Percentiles rank a stretch among this genome's conserved stretches.
These are phyloP conservation scores for Pseudogymnoascus sp. DNA, from an alignment of 2,329 filamentous ascomycete species.

Conservation along the genomic window DNA sequence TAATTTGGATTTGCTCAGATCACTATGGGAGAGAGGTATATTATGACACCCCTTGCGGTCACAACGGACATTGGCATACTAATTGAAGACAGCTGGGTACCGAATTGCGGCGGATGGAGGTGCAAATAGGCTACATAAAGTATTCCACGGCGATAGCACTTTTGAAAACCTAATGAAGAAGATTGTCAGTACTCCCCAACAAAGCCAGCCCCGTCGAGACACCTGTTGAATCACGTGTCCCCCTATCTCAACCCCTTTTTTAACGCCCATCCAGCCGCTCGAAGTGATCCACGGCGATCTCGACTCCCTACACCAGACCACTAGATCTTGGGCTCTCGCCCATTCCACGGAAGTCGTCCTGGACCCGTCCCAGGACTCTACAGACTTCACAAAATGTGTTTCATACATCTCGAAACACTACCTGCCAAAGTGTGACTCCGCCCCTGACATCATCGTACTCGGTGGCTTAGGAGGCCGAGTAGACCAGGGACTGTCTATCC, in stretches of 20 bases:
- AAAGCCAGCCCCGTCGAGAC: not conserved
- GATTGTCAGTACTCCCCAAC: constrained; percentile 1
- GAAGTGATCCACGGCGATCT: constrained; percentile 81
- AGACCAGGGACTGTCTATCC: constrained; percentile 82
- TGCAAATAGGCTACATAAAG: constrained; percentile 53
- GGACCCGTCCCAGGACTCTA: constrained; percentile 76
- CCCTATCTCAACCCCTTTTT: not conserved
- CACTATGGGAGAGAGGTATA: constrained; percentile 13
- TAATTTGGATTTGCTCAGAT: constrained; percentile 10
- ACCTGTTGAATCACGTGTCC: not conserved
- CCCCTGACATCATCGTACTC: constrained; percentile 65
- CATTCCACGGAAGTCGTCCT: constrained; percentile 54
- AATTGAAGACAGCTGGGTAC: constrained; percentile 44
- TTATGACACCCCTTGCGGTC: constrained; percentile 9
- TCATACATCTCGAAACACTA: constrained; percentile 43
- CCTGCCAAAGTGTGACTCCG: constrained; percentile 22
- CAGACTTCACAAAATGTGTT: constrained; percentile 84
- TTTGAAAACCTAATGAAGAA: constrained; percentile 4
- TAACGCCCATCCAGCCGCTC: constrained; percentile 40
- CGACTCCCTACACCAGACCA: constrained; percentile 65
- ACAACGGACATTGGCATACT: constrained; percentile 14
- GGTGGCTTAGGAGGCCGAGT: constrained; percentile 85
- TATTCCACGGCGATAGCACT: constrained; percentile 12
- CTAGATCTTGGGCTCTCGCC: constrained; percentile 42
- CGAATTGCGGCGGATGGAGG: constrained; percentile 85